Evolutionary conservation across 352 stramenopile species (phyloP).

Genomic region (Phytophthora lateralis): DNA sequence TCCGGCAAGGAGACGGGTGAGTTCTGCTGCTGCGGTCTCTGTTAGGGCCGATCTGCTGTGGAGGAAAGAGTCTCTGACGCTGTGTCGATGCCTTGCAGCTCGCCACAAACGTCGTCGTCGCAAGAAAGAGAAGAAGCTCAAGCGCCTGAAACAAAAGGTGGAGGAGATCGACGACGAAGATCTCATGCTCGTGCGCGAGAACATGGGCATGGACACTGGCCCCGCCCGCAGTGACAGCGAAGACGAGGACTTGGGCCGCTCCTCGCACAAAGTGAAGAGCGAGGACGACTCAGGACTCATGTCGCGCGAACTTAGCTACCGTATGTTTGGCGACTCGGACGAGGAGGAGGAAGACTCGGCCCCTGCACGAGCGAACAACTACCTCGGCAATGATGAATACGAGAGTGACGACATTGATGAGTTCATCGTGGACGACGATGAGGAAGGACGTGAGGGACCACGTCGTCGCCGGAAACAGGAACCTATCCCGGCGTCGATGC

Average conservation of each 20-base stretch:
- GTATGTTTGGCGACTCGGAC: conserved; percentile 90
- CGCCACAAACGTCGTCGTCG: conserved; percentile 71
- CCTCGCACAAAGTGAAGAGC: conserved; percentile 73
- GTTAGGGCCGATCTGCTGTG: not conserved
- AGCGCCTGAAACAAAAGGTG: conserved; percentile 87
- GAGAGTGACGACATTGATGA: conserved; percentile 91
- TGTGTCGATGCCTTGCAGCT: conserved; percentile 34
- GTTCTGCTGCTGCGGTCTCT: conserved; percentile 2
- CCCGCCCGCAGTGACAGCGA: conserved; percentile 78
- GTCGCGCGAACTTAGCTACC: conserved; percentile 86
- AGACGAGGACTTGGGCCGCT: conserved; percentile 73
- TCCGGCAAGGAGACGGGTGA: conserved; percentile 75
- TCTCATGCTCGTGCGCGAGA: conserved; percentile 88
- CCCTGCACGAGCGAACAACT: conserved; percentile 73
- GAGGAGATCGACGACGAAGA: conserved; percentile 90
- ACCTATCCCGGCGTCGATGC: conserved; percentile 73
- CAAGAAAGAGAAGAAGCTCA: conserved; percentile 90
- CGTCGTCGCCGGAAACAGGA: conserved; percentile 81
- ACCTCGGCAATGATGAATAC: conserved; percentile 87
- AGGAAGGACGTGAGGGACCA: conserved; percentile 81
- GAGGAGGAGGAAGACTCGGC: conserved; percentile 86
- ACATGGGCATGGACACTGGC: conserved; percentile 86
- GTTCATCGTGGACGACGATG: conserved; percentile 91
- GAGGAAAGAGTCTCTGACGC: conserved; percentile 13
- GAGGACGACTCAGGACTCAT: conserved; percentile 81